Evolutionary conservation across 164 flowering plant genomes (phyloP).

Genomic region (Magnolia officinalis): DNA sequence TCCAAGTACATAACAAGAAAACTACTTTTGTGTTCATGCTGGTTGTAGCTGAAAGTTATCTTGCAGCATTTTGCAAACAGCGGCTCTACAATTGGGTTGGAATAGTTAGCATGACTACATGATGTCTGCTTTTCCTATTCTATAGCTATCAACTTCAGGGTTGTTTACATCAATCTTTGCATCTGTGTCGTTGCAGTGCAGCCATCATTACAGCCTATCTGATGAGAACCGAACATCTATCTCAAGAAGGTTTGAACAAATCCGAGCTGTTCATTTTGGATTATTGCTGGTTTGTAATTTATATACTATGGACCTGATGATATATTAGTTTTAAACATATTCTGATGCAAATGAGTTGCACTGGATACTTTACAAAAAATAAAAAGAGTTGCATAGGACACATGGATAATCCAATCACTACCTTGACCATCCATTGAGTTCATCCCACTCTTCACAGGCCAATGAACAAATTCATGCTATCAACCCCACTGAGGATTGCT

Average conservation of each 20-base stretch:
- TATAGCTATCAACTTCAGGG: constrained; percentile 10
- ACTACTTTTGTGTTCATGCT: neutral
- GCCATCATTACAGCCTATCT: constrained; percentile 87
- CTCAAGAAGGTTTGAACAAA: constrained; percentile 65
- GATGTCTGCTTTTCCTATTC: constrained; percentile 17
- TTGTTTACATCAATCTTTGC: constrained; percentile 38
- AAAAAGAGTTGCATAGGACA: no score
- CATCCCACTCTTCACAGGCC: no score
- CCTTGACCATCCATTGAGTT: no score
- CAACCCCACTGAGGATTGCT: no score
- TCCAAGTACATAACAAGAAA: neutral
- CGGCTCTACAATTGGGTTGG: neutral
- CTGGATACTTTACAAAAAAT: no score
- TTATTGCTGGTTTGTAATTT: no score
- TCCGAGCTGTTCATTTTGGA: neutral
- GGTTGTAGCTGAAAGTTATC: constrained; percentile 5
- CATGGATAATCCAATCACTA: no score
- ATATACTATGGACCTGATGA: no score
- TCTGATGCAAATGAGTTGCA: no score
- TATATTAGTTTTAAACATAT: no score
- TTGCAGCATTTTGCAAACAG: constrained; percentile 7
- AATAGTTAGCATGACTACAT: constrained; percentile 10
- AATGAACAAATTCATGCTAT: no score
- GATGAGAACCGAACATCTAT: constrained; percentile 86
- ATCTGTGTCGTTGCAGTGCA: constrained; percentile 78